Percentiles rank a stretch among this genome's conserved stretches.
Conservation (phyloP, 176 grass and related monocot species). For the Phyllostachys edulis region DNA sequence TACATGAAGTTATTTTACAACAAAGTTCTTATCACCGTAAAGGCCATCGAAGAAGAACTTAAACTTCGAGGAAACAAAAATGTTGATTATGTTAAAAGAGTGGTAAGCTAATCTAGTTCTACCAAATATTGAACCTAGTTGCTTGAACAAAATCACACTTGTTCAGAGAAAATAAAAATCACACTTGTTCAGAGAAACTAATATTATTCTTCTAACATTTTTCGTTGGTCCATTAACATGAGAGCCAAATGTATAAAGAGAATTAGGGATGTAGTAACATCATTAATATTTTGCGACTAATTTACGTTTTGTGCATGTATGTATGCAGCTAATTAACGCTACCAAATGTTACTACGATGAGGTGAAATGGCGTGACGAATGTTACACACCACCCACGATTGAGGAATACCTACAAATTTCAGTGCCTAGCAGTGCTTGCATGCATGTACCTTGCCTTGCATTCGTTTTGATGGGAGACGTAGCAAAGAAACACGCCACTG, state of each 20-base stretch:
- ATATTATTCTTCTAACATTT: too few relatives aligned
- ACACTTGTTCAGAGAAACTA: too few relatives aligned
- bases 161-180: too few relatives aligned
- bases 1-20: slow-evolving; percentile 5
- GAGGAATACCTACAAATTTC: slow-evolving; percentile 8
- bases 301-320: too few relatives aligned
- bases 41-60: slow-evolving; percentile 24
- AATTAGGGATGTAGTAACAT: too few relatives aligned
- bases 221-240: too few relatives aligned
- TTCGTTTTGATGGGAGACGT: background rate
- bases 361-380: slow-evolving; percentile 12
- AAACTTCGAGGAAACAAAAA: slow-evolving; percentile 24
- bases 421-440: background rate
- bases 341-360: background rate
- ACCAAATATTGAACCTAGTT: too few relatives aligned
- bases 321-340: background rate
- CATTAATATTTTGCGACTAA: too few relatives aligned
- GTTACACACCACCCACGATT: background rate
- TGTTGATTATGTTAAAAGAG: background rate
- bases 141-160: too few relatives aligned
- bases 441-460: background rate
- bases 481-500: background rate
- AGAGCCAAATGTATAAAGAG: too few relatives aligned
- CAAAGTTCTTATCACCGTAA: background rate
- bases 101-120: background rate